A percentile compares a stretch with the other conserved stretches of the same genome.
These are phyloP conservation scores for Martiniozyma abietophila DNA, from an alignment of 805 yeast species.

Conservation along the genomic window DNA sequence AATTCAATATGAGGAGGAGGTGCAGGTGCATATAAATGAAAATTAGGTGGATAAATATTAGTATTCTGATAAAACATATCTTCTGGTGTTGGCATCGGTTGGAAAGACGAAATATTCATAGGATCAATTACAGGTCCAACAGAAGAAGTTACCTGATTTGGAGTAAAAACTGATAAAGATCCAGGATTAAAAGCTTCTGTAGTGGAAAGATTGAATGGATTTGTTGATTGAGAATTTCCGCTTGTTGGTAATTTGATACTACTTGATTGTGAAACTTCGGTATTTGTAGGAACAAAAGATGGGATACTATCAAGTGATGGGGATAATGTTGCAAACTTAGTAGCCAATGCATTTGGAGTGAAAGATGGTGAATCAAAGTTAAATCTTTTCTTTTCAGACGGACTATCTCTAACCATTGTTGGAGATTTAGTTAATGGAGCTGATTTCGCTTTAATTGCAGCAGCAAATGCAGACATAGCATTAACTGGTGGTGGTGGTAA, in stretches of 20 bases:
- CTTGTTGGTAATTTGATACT: too few relatives aligned
- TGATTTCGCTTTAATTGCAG: conserved; percentile 6
- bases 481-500: conserved; percentile 8
- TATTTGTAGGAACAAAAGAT: conserved; percentile 34
- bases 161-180: conserved; percentile 25
- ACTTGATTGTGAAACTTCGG: too few relatives aligned
- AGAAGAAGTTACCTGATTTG: conserved; percentile 26
- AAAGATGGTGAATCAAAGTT: conserved; percentile 49
- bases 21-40: conserved; percentile 83
- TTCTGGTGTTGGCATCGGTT: conserved; percentile 12
- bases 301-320: conserved; percentile 41
- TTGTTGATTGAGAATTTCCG: too few relatives aligned
- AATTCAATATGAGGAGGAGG: conserved; percentile 66
- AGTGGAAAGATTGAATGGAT: too few relatives aligned
- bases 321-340: conserved; percentile 37
- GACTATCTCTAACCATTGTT: neutral
- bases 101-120: conserved; percentile 5
- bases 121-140: conserved; percentile 20
- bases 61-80: conserved; percentile 27
- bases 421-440: conserved; percentile 7
- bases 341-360: conserved; percentile 31
- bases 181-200: conserved; percentile 21
- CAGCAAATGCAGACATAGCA: conserved; percentile 1
- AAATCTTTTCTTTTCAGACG: conserved; percentile 24
- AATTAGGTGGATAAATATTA: conserved; percentile 50